Evolutionary conservation across 345 rosid species (phyloP).

Genomic region (Lumnitzera littorea): DNA sequence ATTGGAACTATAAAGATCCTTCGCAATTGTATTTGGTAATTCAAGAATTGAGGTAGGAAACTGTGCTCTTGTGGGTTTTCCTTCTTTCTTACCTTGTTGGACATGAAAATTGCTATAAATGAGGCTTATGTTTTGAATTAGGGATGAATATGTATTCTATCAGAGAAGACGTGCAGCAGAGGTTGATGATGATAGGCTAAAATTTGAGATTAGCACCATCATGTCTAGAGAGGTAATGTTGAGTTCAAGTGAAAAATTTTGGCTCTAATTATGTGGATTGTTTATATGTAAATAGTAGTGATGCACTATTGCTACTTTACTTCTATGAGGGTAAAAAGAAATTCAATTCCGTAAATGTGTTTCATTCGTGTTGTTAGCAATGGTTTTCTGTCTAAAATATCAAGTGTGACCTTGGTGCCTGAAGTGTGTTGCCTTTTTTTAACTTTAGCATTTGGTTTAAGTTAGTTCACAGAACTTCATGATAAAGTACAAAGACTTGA

Average conservation of each 20-base stretch:
- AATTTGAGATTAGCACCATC: conserved; percentile 82
- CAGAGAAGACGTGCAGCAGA: conserved; percentile 62
- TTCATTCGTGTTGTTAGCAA: too few species aligned
- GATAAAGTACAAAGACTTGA: too few species aligned
- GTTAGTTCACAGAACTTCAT: too few species aligned
- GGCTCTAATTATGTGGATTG: too few species aligned
- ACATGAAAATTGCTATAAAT: background rate
- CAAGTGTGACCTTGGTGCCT: too few species aligned
- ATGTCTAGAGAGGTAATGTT: conserved; percentile 75
- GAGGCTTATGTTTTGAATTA: conserved; percentile 10
- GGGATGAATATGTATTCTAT: conserved; percentile 58
- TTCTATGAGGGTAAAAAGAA: background rate
- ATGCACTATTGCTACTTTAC: background rate
- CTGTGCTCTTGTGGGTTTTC: conserved; percentile 5
- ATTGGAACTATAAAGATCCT: conserved; percentile 74
- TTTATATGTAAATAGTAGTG: too few species aligned
- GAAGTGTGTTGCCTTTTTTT: too few species aligned
- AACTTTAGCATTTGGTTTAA: too few species aligned
- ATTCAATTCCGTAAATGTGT: too few species aligned
- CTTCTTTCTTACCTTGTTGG: conserved; percentile 3
- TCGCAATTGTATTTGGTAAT: conserved; percentile 48
- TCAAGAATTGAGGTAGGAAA: conserved; percentile 60
- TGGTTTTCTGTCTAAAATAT: too few species aligned
- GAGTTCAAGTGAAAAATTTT: background rate
- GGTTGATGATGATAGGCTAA: conserved; percentile 81